Percentiles rank a stretch among this genome's conserved stretches.
phyloP scores from a whole-genome alignment of 441 rosid genomes.

The Erodium trifolium region DNA sequence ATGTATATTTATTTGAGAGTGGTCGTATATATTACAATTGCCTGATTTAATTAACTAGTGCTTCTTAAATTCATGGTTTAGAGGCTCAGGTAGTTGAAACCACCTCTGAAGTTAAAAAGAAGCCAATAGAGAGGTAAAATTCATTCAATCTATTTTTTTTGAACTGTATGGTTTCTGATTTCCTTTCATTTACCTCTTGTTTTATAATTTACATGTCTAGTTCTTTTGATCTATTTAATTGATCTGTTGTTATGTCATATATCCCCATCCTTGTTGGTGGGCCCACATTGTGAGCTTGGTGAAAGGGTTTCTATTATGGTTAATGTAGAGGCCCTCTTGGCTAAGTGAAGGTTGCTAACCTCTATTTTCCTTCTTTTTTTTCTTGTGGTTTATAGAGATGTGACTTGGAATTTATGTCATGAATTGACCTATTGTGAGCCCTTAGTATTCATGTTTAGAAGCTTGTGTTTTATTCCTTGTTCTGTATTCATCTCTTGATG shows the following conservation, averaged over 20 bases:
- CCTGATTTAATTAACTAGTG: slow-evolving; percentile 1
- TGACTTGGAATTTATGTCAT: neutral
- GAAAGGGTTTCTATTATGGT: neutral
- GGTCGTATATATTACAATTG: neutral
- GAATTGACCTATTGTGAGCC: neutral
- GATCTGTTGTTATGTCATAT: neutral
- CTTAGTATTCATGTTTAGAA: neutral
- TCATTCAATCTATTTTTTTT: neutral
- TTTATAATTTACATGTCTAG: neutral
- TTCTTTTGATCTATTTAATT: neutral
- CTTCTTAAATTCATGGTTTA: slow-evolving; percentile 17
- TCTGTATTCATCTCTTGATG: neutral
- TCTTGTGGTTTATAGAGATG: neutral
- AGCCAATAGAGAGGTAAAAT: slow-evolving; percentile 50
- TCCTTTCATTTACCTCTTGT: neutral
- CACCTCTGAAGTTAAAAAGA: slow-evolving; percentile 46
- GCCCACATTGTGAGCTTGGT: neutral
- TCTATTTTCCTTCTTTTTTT: no score
- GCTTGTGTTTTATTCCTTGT: neutral
- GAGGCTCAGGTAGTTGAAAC: slow-evolving; percentile 71
- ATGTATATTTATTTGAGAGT: neutral
- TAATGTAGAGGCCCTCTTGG: neutral
- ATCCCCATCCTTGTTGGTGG: neutral
- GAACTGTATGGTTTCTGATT: neutral
- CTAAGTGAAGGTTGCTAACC: neutral